Evolutionary conservation across 2,329 filamentous ascomycete species (phyloP).

Genomic region (Xylariaceae sp.): DNA sequence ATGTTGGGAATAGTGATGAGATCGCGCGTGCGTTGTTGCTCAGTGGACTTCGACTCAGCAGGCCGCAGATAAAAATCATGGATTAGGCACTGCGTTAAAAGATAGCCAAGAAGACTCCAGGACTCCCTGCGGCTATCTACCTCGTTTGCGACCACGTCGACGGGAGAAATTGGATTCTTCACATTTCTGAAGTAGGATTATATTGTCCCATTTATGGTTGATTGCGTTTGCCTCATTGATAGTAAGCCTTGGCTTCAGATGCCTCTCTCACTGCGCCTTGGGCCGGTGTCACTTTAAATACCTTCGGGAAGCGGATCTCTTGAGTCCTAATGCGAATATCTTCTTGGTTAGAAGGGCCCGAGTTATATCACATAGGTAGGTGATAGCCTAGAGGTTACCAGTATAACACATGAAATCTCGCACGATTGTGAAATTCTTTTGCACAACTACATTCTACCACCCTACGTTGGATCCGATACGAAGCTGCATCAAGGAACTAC

Average conservation of each 20-base stretch:
- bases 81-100: not conserved
- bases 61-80: not conserved
- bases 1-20: conserved; percentile 7
- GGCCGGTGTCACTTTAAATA: conserved; percentile 6
- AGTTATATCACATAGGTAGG: not conserved
- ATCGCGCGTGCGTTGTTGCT: not conserved
- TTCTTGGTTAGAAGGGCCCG: conserved; percentile 1
- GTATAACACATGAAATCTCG: no score
- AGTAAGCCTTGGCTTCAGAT: conserved; percentile 4
- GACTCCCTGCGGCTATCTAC: conserved; percentile 5
- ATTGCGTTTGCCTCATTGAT: conserved; percentile 9
- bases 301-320: conserved; percentile 6
- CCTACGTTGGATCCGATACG: no score
- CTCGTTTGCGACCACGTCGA: not conserved
- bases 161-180: not conserved
- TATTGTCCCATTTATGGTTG: not conserved
- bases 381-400: no score
- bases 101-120: not conserved
- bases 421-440: no score
- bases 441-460: no score
- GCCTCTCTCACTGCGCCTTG: conserved; percentile 7
- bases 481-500: no score
- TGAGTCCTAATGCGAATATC: conserved; percentile 5
- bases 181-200: not conserved
- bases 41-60: conserved; percentile 1